Evolutionary conservation across 2,329 filamentous ascomycete species (phyloP).

Genomic region (Sarocladiaceae sp.): DNA sequence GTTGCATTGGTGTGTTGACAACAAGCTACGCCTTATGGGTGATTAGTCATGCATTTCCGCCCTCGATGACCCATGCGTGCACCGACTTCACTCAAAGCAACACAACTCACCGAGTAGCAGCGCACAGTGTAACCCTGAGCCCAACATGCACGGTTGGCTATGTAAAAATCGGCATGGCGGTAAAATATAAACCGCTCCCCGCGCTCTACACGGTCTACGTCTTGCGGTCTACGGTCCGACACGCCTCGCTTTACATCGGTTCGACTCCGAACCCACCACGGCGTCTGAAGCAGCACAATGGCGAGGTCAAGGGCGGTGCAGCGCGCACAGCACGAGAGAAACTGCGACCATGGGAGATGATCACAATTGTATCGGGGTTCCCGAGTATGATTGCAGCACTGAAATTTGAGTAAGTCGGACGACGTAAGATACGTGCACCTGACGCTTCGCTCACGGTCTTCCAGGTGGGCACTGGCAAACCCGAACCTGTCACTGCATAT

Average conservation of each 20-base stretch:
- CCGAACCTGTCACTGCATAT: slow-evolving; percentile 77
- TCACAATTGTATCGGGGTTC: slow-evolving; percentile 79
- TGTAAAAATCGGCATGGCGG: slow-evolving; percentile 1
- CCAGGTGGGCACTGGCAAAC: slow-evolving; percentile 87
- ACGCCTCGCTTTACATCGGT: slow-evolving; percentile 74
- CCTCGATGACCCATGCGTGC: too few relatives aligned
- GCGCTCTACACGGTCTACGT: slow-evolving; percentile 93
- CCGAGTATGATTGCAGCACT: slow-evolving; percentile 79
- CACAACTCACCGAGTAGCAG: not conserved
- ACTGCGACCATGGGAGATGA: slow-evolving; percentile 86
- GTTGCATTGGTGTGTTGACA: too few relatives aligned
- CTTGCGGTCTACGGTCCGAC: slow-evolving; percentile 71
- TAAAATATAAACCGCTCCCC: slow-evolving; percentile 55
- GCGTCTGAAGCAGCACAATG: slow-evolving; percentile 89
- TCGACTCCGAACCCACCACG: slow-evolving; percentile 84
- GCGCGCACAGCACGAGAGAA: slow-evolving; percentile 61
- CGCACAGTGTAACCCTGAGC: too few relatives aligned
- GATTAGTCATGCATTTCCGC: too few relatives aligned
- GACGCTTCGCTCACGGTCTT: not conserved
- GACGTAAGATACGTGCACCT: not conserved
- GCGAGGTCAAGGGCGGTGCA: slow-evolving; percentile 73
- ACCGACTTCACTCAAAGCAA: not conserved
- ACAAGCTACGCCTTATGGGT: too few relatives aligned
- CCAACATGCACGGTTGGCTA: slow-evolving; percentile 7
- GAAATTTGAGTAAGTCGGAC: slow-evolving; percentile 76